phyloP scores from a whole-genome alignment of 2,329 filamentous ascomycete genomes.

The Periconia sp. region DNA sequence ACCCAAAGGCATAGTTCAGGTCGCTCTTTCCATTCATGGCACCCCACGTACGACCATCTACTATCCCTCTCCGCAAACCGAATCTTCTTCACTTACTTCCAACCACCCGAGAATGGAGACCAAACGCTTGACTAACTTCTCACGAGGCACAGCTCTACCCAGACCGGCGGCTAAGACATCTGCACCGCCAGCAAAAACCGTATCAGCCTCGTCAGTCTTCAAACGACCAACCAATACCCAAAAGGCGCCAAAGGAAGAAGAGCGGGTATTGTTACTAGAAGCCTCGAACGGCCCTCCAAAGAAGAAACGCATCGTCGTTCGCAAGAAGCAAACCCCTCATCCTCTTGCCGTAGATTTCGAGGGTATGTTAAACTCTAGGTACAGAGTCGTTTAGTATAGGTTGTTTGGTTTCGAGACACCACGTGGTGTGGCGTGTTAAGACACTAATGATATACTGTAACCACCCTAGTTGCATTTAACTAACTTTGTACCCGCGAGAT shows the following conservation, averaged over 20 bases:
- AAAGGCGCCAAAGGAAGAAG: neutral
- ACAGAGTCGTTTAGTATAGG: no score
- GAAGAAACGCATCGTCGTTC: conserved; percentile 1
- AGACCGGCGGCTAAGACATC: neutral
- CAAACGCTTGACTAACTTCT: neutral
- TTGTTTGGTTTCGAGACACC: no score
- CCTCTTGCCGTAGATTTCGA: conserved; percentile 31
- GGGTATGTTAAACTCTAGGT: no score
- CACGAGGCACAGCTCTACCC: neutral
- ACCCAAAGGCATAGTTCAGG: neutral
- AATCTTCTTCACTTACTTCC: neutral
- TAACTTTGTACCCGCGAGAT: no score
- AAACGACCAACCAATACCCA: neutral
- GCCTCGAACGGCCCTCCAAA: neutral
- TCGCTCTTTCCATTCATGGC: conserved; percentile 4
- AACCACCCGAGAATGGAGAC: neutral
- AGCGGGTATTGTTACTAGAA: neutral
- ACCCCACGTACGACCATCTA: neutral
- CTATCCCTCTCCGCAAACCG: neutral
- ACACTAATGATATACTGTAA: no score
- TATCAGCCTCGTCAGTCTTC: conserved; percentile 31
- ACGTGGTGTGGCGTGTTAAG: no score
- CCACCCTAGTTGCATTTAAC: no score
- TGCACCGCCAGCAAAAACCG: conserved; percentile 9
- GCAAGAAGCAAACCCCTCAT: conserved; percentile 16